phyloP scores from a whole-genome alignment of 345 rosid species.

The Ceriops tagal region DNA sequence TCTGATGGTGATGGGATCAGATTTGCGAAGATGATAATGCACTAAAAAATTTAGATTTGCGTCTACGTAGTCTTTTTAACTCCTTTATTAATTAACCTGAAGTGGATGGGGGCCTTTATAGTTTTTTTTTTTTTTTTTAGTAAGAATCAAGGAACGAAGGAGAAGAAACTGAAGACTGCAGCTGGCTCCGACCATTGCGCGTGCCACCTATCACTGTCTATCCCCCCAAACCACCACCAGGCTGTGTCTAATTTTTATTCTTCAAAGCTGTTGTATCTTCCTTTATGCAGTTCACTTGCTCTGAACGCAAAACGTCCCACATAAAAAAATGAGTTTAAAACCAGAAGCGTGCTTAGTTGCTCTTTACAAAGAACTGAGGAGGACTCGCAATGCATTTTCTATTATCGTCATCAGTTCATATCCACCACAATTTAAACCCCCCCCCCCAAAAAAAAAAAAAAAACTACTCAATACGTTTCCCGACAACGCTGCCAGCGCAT shows the following conservation, averaged over 20 bases:
- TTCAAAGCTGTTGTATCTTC: background rate
- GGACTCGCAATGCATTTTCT: background rate
- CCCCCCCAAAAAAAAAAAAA: too few species aligned
- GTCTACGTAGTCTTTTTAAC: too few species aligned
- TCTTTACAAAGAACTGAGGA: background rate
- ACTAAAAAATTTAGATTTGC: too few species aligned
- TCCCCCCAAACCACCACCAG: background rate
- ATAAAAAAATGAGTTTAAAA: slow-evolving; percentile 1
- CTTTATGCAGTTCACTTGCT: background rate
- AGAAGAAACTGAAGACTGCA: too few species aligned
- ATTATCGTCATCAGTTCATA: background rate
- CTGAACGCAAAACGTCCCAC: background rate
- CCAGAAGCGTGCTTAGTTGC: slow-evolving; percentile 19
- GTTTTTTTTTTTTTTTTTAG: too few species aligned
- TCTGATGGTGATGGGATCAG: too few species aligned
- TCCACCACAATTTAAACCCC: background rate
- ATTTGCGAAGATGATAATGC: too few species aligned
- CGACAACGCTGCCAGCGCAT: slow-evolving; percentile 2
- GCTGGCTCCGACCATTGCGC: background rate
- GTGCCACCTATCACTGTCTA: slow-evolving; percentile 10
- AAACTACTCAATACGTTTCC: background rate
- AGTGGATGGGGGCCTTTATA: too few species aligned
- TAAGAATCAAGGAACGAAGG: too few species aligned
- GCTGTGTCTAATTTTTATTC: background rate
- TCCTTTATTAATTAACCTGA: too few species aligned